Evolutionary conservation across 306 rosid species (phyloP).

Genomic region (Inga leiocalycina): DNA sequence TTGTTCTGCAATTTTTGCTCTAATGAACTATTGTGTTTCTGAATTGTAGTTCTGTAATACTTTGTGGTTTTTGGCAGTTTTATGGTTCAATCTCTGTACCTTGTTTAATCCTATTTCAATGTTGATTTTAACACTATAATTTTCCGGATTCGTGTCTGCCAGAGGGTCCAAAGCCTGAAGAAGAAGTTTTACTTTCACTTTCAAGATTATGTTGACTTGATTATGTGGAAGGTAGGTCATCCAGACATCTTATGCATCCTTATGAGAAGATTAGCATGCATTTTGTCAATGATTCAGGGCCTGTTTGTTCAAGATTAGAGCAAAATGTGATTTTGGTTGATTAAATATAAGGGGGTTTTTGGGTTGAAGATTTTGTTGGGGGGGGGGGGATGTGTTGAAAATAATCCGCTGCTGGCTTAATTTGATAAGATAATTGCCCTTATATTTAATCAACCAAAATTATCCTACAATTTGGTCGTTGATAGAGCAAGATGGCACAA

Average conservation of each 20-base stretch:
- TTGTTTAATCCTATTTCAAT: constrained; percentile 26
- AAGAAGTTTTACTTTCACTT: constrained; percentile 92
- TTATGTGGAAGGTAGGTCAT: constrained; percentile 85
- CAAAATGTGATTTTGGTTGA: not conserved
- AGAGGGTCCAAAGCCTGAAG: constrained; percentile 86
- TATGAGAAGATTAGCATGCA: constrained; percentile 28
- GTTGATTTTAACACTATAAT: constrained; percentile 35
- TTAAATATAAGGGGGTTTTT: not conserved
- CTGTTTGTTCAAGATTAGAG: not conserved
- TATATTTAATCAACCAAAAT: not conserved
- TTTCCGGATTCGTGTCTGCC: constrained; percentile 35
- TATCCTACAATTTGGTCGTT: not conserved
- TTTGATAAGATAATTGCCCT: not conserved
- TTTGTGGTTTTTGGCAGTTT: constrained; percentile 6
- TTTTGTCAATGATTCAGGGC: constrained; percentile 24
- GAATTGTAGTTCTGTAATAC: not conserved
- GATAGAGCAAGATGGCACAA: not conserved
- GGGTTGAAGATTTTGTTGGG: not conserved
- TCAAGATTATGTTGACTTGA: constrained; percentile 89
- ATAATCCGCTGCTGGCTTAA: not conserved
- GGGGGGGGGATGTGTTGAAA: not conserved
- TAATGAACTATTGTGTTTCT: not conserved
- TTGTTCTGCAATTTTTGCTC: constrained; percentile 19
- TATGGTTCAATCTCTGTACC: constrained; percentile 18
- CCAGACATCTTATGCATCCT: constrained; percentile 19